A percentile compares a stretch with the other conserved stretches of the same genome.
Conservation (phyloP, 129 eudicot genomes). For the Helianthus annuus region HanXRQr2.0-SUNRISE NC_035437.2:89895894-89896393, state of each 20-base stretch:
- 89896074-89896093: conserved; percentile 96
- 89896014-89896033: background rate
- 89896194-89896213: conserved; percentile 98
- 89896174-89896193: conserved; percentile 81
- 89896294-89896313: no score
- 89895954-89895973: no score
- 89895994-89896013: background rate
- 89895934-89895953: no score
- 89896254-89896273: no score
- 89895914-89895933: no score
- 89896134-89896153: conserved; percentile 99
- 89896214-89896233: conserved; percentile 37
- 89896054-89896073: conserved; percentile 94
- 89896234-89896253: background rate
- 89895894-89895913: no score
- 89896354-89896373: no score
- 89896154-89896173: conserved; percentile 97
- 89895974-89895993: no score
- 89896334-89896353: no score
- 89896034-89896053: conserved; percentile 78
- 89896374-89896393: no score
- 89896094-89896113: conserved; percentile 86
- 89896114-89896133: conserved; percentile 97
- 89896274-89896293: no score
- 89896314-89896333: background rate